Conservation (phyloP, 2,329 filamentous ascomycete species). For the Colletotrichum lentis region DNA sequence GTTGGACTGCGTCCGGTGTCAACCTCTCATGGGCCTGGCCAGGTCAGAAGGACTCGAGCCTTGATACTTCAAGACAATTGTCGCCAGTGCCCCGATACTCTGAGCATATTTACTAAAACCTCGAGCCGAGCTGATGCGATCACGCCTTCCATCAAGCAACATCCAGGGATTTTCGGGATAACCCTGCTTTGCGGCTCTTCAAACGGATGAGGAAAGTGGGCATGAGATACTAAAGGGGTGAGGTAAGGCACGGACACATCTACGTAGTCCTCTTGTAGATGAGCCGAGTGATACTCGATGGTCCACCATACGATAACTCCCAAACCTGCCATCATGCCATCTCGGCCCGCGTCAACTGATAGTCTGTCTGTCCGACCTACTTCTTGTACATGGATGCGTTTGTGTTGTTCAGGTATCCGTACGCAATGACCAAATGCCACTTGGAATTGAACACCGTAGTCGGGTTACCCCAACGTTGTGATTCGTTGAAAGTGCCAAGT, state of each 20-base stretch:
- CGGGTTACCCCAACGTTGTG: not conserved
- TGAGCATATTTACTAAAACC: not conserved
- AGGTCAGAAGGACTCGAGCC: not conserved
- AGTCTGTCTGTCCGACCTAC: not conserved
- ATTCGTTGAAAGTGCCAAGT: constrained; percentile 13
- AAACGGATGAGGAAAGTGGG: not conserved
- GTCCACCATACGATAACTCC: too few relatives aligned
- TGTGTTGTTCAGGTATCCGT: not conserved
- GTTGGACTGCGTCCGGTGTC: not conserved
- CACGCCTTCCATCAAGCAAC: not conserved
- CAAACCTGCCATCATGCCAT: not conserved
- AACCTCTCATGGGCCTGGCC: not conserved
- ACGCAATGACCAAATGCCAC: not conserved
- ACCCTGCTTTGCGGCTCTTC: not conserved
- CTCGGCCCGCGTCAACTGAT: not conserved
- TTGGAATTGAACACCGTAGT: not conserved
- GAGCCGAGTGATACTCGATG: not conserved
- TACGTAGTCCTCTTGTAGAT: not conserved
- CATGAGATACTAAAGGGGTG: not conserved
- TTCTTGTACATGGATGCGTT: not conserved
- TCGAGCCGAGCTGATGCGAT: not conserved
- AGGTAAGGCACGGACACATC: not conserved
- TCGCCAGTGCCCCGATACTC: not conserved
- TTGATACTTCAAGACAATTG: not conserved
- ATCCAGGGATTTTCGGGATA: not conserved